Base-by-base conservation (phyloP, 1,284 basidiomycete genomes). In the Ganoderma multipileum region DNA sequence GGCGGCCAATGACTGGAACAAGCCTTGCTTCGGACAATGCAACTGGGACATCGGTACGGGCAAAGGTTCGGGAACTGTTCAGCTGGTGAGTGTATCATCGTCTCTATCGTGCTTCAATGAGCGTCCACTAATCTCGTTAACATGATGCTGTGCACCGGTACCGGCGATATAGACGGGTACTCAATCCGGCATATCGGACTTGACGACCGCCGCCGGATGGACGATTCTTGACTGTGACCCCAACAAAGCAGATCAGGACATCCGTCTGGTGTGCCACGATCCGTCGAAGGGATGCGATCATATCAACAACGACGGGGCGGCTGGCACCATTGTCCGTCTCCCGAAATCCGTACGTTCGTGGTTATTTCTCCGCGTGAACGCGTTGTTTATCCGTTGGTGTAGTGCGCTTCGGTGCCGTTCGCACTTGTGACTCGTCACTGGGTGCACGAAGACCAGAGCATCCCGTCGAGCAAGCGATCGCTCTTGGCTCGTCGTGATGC, bases 151-250 rank as follows among this genome's bases (percentile, higher is more conserved):
- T 23, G n/a, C 33, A 23, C 44, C 54, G 61, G 18, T 20, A 23
- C 44, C 54, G 61, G 18, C 16, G 28, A 3, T 7, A 6, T 33
- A 75, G 68, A 42, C 67, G 16, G 86, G 86, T 8, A 76, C 83
- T 1, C 63, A 79, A 1, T 74, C 74, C 36, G 79, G 84, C 4
- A 84, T 89, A 52, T 83, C 85, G 4, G 87, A 89, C 72, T 83
- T 89, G 64, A 88, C 87, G 0, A 61, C 76, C 9, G 85, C 85
- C 7, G 85, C 84, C 16, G 86, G 86, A 57, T 89, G 87, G 87
- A 76, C 81, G 26, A 86, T 89, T 63, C 70, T 86, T 55, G 79
- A 76, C 63, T 88, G 87, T 72, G 78, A 83, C 59, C 69, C 82
- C 2, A 77, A 80, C 61, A 72, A 76, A 1, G 72, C 79, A 7